Conservation (phyloP, 495 filamentous ascomycete species). For the Hypoxylon cercidicola region DNA sequence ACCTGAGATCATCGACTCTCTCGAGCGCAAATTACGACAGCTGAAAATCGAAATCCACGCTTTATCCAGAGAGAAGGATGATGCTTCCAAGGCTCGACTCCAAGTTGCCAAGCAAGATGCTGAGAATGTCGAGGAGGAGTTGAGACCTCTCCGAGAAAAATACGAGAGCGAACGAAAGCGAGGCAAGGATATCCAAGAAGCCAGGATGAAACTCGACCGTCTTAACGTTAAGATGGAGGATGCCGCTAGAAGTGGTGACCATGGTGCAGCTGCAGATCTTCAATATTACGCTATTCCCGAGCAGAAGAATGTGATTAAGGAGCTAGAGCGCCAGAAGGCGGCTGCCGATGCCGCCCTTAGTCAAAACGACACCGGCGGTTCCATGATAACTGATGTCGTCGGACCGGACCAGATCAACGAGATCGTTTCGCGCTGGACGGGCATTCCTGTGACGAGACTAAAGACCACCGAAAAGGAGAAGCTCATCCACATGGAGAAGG, state of each 20-base stretch:
- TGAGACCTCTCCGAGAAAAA: slow-evolving; percentile 91
- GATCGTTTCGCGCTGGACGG: slow-evolving; percentile 95
- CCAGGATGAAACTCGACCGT: slow-evolving; percentile 91
- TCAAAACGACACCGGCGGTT: slow-evolving; percentile 65
- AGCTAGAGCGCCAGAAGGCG: slow-evolving; percentile 83
- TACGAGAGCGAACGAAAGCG: slow-evolving; percentile 92
- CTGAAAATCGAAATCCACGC: slow-evolving; percentile 97
- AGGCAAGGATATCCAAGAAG: slow-evolving; percentile 90
- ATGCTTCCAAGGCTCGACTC: slow-evolving; percentile 85
- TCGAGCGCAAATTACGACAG: slow-evolving; percentile 88
- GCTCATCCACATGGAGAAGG: slow-evolving; percentile 91
- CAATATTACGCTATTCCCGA: slow-evolving; percentile 98
- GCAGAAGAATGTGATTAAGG: slow-evolving; percentile 78
- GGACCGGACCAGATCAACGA: slow-evolving; percentile 99
- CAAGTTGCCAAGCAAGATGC: slow-evolving; percentile 86
- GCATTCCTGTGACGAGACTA: slow-evolving; percentile 92
- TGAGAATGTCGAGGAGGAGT: slow-evolving; percentile 89
- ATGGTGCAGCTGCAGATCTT: slow-evolving; percentile 85
- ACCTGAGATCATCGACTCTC: slow-evolving; percentile 90
- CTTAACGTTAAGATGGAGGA: slow-evolving; percentile 92
- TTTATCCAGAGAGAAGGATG: slow-evolving; percentile 91
- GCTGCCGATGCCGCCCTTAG: slow-evolving; percentile 78
- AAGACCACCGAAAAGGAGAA: slow-evolving; percentile 98
- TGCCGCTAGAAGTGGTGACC: slow-evolving; percentile 85
- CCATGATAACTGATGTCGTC: slow-evolving; percentile 90